Evolutionary conservation across 2,329 filamentous ascomycete species (phyloP).

Genomic region (Diplodia mutila): DNA sequence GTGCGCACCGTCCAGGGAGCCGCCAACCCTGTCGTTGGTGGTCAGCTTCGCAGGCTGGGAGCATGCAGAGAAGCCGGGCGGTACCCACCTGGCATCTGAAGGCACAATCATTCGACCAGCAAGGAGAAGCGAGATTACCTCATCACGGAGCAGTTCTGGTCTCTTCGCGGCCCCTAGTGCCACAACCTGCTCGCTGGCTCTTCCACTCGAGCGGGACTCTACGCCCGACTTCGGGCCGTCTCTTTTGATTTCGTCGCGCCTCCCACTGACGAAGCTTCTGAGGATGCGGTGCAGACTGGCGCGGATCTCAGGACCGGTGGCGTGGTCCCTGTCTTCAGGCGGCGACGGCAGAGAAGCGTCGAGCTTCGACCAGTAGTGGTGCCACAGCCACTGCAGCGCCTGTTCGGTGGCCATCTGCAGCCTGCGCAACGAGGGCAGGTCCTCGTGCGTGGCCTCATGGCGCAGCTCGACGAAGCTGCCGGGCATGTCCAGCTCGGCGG

Average conservation of each 20-base stretch:
- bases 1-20: conserved; percentile 38
- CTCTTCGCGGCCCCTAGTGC: conserved; percentile 3
- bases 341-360: conserved; percentile 35
- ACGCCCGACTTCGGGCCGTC: conserved; percentile 22
- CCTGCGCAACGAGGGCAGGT: conserved; percentile 75
- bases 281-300: conserved; percentile 17
- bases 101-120: conserved; percentile 24
- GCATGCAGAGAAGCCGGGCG: conserved; percentile 7
- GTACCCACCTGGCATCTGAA: conserved; percentile 14
- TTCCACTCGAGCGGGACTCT: conserved; percentile 10
- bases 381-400: conserved; percentile 84
- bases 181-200: conserved; percentile 5
- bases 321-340: conserved; percentile 14
- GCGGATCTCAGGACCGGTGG: background rate
- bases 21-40: conserved; percentile 13
- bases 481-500: conserved; percentile 69
- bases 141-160: conserved; percentile 5
- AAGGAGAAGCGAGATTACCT: conserved; percentile 23
- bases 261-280: conserved; percentile 15
- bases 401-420: conserved; percentile 70
- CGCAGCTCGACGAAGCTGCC: conserved; percentile 85
- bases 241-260: conserved; percentile 22
- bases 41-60: conserved; percentile 22
- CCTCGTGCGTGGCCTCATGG: conserved; percentile 89
- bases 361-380: conserved; percentile 75